phyloP scores from a whole-genome alignment of 768 basidiomycete species.

The Leccinellum rugosiceps region DNA sequence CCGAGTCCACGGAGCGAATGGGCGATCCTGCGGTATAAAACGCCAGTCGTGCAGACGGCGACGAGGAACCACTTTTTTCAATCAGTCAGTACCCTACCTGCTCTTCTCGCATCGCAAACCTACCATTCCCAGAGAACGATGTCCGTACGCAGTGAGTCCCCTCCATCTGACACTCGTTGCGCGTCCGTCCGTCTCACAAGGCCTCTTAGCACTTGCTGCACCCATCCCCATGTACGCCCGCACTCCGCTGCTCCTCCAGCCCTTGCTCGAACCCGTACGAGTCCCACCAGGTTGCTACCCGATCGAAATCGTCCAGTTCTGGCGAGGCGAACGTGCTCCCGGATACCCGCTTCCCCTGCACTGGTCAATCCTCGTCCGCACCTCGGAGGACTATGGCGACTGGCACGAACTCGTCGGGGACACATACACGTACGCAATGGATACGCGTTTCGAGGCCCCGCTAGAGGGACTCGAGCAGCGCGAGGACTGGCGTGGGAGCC shows the following conservation, averaged over 20 bases:
- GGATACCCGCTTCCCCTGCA: constrained; percentile 22
- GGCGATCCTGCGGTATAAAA: not conserved
- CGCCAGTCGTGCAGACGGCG: not conserved
- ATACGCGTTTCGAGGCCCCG: constrained; percentile 4
- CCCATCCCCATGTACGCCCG: not conserved
- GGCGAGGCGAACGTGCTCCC: constrained; percentile 24
- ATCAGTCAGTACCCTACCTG: not conserved
- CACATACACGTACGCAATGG: constrained; percentile 19
- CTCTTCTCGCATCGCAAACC: not conserved
- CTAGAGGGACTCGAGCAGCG: not conserved
- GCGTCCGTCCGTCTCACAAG: not conserved
- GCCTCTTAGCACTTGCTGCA: not conserved
- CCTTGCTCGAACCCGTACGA: constrained; percentile 14
- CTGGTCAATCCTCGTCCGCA: constrained; percentile 30
- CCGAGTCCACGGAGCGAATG: not conserved
- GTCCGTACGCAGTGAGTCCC: not conserved
- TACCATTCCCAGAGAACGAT: not conserved
- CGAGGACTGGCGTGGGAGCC: constrained; percentile 26
- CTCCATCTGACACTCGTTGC: not conserved
- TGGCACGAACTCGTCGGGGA: constrained; percentile 28
- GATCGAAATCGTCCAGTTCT: constrained; percentile 30
- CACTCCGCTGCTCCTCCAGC: not conserved
- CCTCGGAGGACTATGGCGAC: constrained; percentile 17
- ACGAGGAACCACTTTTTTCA: not conserved
- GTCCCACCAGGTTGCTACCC: constrained; percentile 17